These are phyloP conservation scores for Arbutus unedo DNA, from an alignment of 148 eudicot species.

Conservation along the genomic window DNA sequence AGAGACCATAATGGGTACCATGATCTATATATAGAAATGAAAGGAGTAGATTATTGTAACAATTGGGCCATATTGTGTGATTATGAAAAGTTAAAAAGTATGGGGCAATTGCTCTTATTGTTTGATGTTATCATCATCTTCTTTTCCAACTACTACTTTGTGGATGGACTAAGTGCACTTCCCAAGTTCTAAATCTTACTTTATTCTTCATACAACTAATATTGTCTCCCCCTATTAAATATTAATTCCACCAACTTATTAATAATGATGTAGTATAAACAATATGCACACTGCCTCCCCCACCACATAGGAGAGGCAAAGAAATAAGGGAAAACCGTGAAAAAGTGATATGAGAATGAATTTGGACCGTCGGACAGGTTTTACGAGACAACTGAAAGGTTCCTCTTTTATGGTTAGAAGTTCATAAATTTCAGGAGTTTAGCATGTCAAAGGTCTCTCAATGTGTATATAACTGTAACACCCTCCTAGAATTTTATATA, in stretches of 20 bases:
- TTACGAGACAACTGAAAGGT: too few relatives aligned
- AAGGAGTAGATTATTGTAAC: not conserved
- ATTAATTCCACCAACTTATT: not conserved
- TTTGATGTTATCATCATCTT: not conserved
- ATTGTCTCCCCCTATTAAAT: not conserved
- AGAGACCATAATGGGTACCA: not conserved
- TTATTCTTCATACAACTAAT: constrained; percentile 4
- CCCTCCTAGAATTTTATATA: too few relatives aligned
- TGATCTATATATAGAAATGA: not conserved
- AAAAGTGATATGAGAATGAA: too few relatives aligned
- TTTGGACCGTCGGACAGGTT: too few relatives aligned
- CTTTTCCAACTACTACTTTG: not conserved
- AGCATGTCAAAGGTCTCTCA: too few relatives aligned
- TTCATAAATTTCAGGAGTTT: too few relatives aligned
- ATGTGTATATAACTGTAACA: too few relatives aligned
- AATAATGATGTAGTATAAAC: not conserved
- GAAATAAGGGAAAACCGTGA: too few relatives aligned
- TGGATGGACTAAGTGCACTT: not conserved
- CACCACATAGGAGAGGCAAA: too few relatives aligned
- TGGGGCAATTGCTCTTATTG: not conserved
- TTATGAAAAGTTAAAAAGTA: not conserved
- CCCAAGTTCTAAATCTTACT: not conserved
- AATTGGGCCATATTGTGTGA: not conserved
- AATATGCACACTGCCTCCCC: too few relatives aligned
- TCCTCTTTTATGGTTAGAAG: too few relatives aligned